Evolutionary conservation across 2,329 filamentous ascomycete species (phyloP), one percentile per base, ranked within the genome.

Genomic region (Penicillium sp.): DNA sequence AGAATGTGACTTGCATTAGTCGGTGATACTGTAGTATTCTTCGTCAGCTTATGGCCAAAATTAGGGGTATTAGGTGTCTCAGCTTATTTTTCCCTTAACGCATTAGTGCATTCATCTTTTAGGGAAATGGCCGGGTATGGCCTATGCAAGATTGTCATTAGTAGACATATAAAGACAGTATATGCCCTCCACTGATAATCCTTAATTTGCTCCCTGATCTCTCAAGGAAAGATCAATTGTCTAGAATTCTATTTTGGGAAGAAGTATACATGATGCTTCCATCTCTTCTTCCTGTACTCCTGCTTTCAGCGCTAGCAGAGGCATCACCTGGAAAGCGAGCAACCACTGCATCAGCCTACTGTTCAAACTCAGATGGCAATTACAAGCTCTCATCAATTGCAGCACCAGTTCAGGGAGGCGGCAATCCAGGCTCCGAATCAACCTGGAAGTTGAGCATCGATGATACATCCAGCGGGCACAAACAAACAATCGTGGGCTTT

Each of bases 401-500:
- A 3, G 61, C 64, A 8, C 63, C 67, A 0, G 58, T 67, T 1
- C 60, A 65, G 48, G 63, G 67, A 9, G 43, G 37, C 7, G 64
- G 67, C 7, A 62, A 37, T 21, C 62, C 67, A 1, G 63, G 59
- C 5, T 64, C 62, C 13, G 61, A 59, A 19, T 66, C 67, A 21
- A 67, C 67, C 21, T 70, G 68, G 68, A 61, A 68, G 33, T 51
- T 70, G 5, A 66, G 46, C 9, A 54, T 70, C 15, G 67, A 70
- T 35, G 68, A 70, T 47, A 68, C 68, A 8, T 55, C 59, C 9
- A 60, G 64, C 4, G 68, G 68, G 2, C 60, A 69, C 47, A 69
- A 69, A 47, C 68, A 70, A 40, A 64, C 63, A 9, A 68, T 72
- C 33, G 62, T 65, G 6, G 75, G 75, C 15, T 77, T 77, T 48